Evolutionary conservation across 2,329 filamentous ascomycete genomes (phyloP), one percentile per base, ranked within the genome.

Genomic region (Ophiostoma pallidulum): DNA sequence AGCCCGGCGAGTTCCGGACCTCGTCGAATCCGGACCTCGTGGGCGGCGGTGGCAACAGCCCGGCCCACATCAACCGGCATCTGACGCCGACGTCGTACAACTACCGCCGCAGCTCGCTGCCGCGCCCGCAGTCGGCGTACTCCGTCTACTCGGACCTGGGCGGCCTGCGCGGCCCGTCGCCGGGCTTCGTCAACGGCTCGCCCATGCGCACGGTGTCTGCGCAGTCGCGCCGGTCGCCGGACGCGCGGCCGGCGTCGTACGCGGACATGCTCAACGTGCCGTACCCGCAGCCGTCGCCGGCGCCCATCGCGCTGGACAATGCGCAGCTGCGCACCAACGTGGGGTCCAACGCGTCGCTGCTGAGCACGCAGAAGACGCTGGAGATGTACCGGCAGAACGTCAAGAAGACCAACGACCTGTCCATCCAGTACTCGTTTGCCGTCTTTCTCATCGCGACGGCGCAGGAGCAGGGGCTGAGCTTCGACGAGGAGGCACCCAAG

Each of bases 321-420:
- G 80, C 84, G 10, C 77, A 84, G 53, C 70, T 98, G 41, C 83
- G 87, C 51, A 80, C 75, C 48, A 82, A 78, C 14, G 82, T 98
- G 20, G 92, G 92, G 38, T 84, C 80, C 60, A 94, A 94, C 68
- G 91, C 91, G 4, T 95, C 90, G 18, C 74, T 98, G 12, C 76
- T 98, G 26, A 90, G 88, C 59, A 84, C 87, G 29, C 86, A 91
- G 61, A 90, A 97, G 67, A 98, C 92, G 2, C 77, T 98, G 41
- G 90, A 97, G 47, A 96, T 97, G 91, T 98, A 98, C 64, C 79
- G 91, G 38, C 83, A 84, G 47, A 98, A 97, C 60, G 87, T 96
- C 50, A 97, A 96, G 70, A 98, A 98, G 71, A 94, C 92, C 3
- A 92, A 85, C 53, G 89, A 96, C 64, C 75, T 83, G 14, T 82